These are phyloP conservation scores for Thalassiosira mediterranea DNA, from an alignment of 352 stramenopile genomes.

Conservation along the genomic window DNA sequence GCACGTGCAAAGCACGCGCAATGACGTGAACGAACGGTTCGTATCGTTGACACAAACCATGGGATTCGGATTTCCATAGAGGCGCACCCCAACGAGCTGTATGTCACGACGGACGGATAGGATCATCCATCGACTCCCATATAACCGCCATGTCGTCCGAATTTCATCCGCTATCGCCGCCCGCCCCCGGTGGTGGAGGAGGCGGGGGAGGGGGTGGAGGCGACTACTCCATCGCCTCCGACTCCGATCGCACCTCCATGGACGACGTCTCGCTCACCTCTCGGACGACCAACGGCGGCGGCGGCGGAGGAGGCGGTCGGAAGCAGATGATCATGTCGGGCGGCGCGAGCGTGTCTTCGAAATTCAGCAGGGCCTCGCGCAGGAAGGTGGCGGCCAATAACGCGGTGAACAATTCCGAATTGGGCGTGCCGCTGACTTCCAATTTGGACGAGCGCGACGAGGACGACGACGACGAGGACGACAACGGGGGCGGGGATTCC, in stretches of 20 bases:
- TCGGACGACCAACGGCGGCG: neutral
- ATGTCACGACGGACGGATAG: too few relatives aligned
- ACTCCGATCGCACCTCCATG: constrained; percentile 15
- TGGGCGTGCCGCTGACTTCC: constrained; percentile 23
- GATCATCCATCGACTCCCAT: too few relatives aligned
- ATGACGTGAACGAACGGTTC: too few relatives aligned
- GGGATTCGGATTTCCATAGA: too few relatives aligned
- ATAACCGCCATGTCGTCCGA: constrained; percentile 14
- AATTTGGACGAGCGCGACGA: constrained; percentile 16
- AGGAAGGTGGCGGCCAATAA: constrained; percentile 23
- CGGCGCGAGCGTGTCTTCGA: constrained; percentile 16
- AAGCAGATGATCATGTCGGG: neutral
- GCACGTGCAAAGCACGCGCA: too few relatives aligned
- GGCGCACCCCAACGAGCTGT: too few relatives aligned
- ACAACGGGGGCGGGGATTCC: neutral
- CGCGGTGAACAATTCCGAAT: constrained; percentile 35
- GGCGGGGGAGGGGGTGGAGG: too few relatives aligned
- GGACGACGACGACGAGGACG: neutral
- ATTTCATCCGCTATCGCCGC: constrained; percentile 14
- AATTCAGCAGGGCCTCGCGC: constrained; percentile 17
- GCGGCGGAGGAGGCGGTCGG: neutral
- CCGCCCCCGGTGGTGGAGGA: too few relatives aligned
- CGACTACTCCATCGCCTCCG: constrained; percentile 20
- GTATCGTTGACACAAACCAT: too few relatives aligned
- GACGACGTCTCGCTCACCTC: constrained; percentile 31